Conservation (phyloP, 2,329 filamentous ascomycete genomes). For the Ophioceras dolichostomum region DNA sequence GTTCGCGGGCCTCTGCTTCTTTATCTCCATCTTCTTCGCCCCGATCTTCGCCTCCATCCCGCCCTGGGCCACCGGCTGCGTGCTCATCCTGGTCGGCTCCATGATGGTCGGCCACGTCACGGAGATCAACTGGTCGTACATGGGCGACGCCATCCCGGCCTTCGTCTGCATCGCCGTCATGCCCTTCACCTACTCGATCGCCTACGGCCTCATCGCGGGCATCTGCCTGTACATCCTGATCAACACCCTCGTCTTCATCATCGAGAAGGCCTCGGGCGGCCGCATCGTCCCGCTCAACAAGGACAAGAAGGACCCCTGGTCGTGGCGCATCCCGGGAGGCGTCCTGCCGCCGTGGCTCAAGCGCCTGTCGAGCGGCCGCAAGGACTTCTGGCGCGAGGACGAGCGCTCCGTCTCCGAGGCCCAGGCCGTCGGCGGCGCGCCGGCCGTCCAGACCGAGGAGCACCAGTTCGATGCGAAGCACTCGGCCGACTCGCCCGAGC, state of each 20-base stretch:
- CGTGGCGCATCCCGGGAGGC: conserved; percentile 63
- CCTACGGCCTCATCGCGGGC: conserved; percentile 73
- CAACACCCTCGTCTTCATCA: conserved; percentile 57
- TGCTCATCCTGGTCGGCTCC: conserved; percentile 76
- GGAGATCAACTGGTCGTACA: conserved; percentile 82
- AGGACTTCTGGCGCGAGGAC: conserved; percentile 52
- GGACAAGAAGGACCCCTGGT: conserved; percentile 68
- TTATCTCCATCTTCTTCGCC: conserved; percentile 79
- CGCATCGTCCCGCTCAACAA: conserved; percentile 65
- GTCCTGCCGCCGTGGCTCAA: conserved; percentile 63
- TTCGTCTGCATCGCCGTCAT: conserved; percentile 71
- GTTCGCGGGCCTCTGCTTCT: conserved; percentile 68
- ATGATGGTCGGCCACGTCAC: conserved; percentile 71
- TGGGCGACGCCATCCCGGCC: conserved; percentile 72
- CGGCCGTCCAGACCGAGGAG: background rate
- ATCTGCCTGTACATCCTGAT: conserved; percentile 66
- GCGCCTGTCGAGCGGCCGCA: conserved; percentile 53
- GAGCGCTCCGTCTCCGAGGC: background rate
- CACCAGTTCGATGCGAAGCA: background rate
- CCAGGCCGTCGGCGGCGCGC: background rate
- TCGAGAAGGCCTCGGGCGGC: conserved; percentile 55
- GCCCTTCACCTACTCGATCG: conserved; percentile 85
- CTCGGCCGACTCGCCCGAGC: background rate
- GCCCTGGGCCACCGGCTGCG: conserved; percentile 79
- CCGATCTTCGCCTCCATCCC: conserved; percentile 86